Evolutionary conservation across 2,329 filamentous ascomycete species (phyloP).

Genomic region (Venturia effusa): DNA sequence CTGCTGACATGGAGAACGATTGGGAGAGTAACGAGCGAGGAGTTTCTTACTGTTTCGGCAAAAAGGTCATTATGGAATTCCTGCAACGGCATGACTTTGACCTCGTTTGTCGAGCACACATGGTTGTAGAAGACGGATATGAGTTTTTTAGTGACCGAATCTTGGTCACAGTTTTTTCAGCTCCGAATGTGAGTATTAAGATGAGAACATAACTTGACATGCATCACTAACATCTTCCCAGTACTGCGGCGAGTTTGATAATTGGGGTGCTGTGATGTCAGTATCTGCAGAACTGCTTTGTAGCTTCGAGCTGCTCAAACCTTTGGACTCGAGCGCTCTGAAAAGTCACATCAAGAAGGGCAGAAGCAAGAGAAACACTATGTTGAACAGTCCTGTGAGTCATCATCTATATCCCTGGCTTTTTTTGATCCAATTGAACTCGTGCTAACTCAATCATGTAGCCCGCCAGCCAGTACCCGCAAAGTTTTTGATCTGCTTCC

Average conservation of each 20-base stretch:
- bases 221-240: slow-evolving; percentile 28
- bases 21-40: slow-evolving; percentile 97
- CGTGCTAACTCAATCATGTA: slow-evolving; percentile 21
- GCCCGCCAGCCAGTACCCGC: slow-evolving; percentile 40
- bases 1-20: slow-evolving; percentile 93
- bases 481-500: slow-evolving; percentile 34
- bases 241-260: slow-evolving; percentile 99
- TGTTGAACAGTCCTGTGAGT: slow-evolving; percentile 92
- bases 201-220: background rate
- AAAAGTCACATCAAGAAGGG: slow-evolving; percentile 99
- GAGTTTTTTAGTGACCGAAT: slow-evolving; percentile 97
- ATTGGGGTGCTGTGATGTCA: slow-evolving; percentile 98
- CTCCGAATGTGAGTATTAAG: slow-evolving; percentile 74
- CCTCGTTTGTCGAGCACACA: slow-evolving; percentile 91
- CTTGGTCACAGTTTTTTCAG: slow-evolving; percentile 92
- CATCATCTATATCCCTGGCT: background rate
- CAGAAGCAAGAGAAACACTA: slow-evolving; percentile 83
- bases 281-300: slow-evolving; percentile 88
- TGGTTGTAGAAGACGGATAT: slow-evolving; percentile 98
- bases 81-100: slow-evolving; percentile 92
- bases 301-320: slow-evolving; percentile 94
- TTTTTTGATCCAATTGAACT: slow-evolving; percentile 14
- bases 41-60: slow-evolving; percentile 96
- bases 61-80: slow-evolving; percentile 96
- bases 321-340: slow-evolving; percentile 85